These are phyloP conservation scores for Diaporthe helianthi DNA, from an alignment of 2,329 filamentous ascomycete genomes.

Conservation along the genomic window DNA sequence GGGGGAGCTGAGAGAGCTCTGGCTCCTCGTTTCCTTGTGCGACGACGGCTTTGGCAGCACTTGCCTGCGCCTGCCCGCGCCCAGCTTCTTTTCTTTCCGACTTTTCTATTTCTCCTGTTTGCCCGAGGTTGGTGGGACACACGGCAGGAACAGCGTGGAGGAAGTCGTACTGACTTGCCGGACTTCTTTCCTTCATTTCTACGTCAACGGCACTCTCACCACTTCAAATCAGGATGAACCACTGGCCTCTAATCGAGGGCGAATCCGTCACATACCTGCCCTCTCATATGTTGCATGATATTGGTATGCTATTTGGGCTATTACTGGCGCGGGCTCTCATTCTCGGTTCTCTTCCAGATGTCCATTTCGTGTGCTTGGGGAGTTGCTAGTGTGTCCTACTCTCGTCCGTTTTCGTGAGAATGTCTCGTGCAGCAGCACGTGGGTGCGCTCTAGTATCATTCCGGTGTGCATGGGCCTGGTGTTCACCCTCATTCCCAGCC, in stretches of 20 bases:
- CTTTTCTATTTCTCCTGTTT: not conserved
- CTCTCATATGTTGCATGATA: not conserved
- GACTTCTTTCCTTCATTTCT: not conserved
- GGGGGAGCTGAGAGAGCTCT: not conserved
- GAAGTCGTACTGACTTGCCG: not conserved
- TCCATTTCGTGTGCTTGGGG: not conserved
- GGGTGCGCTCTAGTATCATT: constrained; percentile 15
- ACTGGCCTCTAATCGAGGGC: not conserved
- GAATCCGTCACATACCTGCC: not conserved
- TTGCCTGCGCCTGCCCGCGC: not conserved
- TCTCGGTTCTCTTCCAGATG: not conserved
- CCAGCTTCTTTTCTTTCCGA: not conserved
- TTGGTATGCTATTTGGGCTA: not conserved
- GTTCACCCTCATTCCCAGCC: not conserved
- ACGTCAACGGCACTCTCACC: not conserved
- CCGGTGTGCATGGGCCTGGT: not conserved
- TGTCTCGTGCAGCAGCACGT: constrained; percentile 16
- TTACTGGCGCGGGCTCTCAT: not conserved
- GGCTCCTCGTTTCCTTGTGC: not conserved
- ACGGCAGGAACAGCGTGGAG: not conserved
- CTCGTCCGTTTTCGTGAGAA: not conserved
- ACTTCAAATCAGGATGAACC: not conserved
- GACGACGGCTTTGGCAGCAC: too few relatives aligned
- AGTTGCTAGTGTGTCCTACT: not conserved
- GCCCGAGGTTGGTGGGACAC: not conserved